Conservation (phyloP, 805 yeast genomes). For the Schwanniomyces sp. region DNA sequence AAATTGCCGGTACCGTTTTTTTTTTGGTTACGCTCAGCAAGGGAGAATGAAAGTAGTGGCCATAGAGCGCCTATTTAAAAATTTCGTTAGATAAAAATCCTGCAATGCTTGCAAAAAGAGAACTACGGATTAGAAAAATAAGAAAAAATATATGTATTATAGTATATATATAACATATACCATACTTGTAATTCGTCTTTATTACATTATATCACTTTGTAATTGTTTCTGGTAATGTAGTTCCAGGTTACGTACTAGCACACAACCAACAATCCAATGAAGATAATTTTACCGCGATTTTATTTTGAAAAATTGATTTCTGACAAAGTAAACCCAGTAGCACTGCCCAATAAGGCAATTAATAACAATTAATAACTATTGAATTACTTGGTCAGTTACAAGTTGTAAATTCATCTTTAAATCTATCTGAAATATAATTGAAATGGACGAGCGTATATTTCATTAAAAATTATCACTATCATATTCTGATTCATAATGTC, state of each 20-base stretch:
- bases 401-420: too few species aligned
- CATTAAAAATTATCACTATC: too few species aligned
- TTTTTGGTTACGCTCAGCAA: slow-evolving; percentile 7
- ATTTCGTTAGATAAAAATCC: slow-evolving; percentile 4
- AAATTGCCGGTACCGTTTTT: slow-evolving; percentile 2
- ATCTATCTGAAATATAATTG: too few species aligned
- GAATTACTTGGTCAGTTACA: too few species aligned
- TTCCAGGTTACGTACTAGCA: neutral
- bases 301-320: neutral
- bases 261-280: neutral
- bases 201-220: neutral
- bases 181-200: neutral
- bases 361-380: too few species aligned
- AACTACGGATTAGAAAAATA: neutral
- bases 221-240: neutral
- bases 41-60: slow-evolving; percentile 6
- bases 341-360: neutral
- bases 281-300: neutral
- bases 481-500: too few species aligned
- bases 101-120: neutral
- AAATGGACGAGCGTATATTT: too few species aligned
- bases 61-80: slow-evolving; percentile 6
- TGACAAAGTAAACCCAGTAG: neutral
- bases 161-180: neutral
- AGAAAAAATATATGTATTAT: neutral